Conservation (phyloP, 805 yeast genomes). For the Candida loeiensis region DNA sequence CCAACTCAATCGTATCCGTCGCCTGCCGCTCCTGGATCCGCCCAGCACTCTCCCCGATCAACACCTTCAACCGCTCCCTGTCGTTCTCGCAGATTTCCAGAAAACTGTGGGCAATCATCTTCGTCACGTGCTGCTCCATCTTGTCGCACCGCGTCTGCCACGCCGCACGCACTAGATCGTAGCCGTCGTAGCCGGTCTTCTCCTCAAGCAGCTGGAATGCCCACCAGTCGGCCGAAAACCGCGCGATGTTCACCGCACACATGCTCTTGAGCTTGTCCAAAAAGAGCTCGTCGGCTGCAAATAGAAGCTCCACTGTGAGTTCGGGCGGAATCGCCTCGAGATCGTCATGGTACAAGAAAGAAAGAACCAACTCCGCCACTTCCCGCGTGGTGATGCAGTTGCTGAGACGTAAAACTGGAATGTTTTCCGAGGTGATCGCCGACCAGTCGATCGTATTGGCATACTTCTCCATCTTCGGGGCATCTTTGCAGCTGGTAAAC, state of each 20-base stretch:
- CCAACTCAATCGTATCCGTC: constrained; percentile 74
- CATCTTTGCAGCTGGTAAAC: constrained; percentile 14
- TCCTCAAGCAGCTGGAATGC: constrained; percentile 20
- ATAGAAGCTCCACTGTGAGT: constrained; percentile 52
- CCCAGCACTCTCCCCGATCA: constrained; percentile 45
- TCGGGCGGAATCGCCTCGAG: constrained; percentile 45
- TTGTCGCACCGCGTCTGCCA: constrained; percentile 68
- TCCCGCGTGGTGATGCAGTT: constrained; percentile 1
- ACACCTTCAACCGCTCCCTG: constrained; percentile 25
- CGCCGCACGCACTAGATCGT: constrained; percentile 56
- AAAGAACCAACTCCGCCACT: constrained; percentile 47
- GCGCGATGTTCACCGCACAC: constrained; percentile 52
- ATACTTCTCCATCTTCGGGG: constrained; percentile 14
- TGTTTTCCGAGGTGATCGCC: neutral
- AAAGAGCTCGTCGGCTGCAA: constrained; percentile 55
- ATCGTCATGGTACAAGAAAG: constrained; percentile 59
- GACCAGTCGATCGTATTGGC: constrained; percentile 10
- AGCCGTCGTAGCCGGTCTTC: constrained; percentile 38
- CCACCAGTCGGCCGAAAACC: constrained; percentile 17
- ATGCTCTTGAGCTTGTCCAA: constrained; percentile 63
- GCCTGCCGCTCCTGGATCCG: constrained; percentile 62
- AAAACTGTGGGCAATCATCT: constrained; percentile 51
- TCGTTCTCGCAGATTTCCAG: constrained; percentile 27
- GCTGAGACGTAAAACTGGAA: constrained; percentile 6
- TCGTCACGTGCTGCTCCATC: constrained; percentile 61